Conservation (phyloP, 305 asterid genomes). For the Plantago coronopus region DNA sequence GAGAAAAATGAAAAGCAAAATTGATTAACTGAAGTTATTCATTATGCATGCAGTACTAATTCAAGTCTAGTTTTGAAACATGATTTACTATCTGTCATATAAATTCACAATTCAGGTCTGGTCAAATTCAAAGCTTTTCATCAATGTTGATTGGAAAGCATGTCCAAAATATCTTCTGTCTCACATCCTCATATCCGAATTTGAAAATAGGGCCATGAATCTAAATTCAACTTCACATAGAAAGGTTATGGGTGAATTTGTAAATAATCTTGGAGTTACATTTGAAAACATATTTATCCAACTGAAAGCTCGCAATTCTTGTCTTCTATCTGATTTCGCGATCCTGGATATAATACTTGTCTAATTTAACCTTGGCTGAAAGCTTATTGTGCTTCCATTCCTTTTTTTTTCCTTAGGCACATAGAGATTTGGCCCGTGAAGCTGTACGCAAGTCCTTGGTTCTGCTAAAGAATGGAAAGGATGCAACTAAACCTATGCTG, state of each 20-base stretch:
- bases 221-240: no score
- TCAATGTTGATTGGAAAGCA: no score
- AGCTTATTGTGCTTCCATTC: constrained; percentile 4
- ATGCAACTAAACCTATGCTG: constrained; percentile 56
- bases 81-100: no score
- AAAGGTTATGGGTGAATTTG: not conserved
- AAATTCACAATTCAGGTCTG: no score
- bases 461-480: constrained; percentile 85
- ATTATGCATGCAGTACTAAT: no score
- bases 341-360: not conserved
- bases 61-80: no score
- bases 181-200: no score
- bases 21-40: not conserved
- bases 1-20: no score
- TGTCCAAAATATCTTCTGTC: no score
- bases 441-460: constrained; percentile 92
- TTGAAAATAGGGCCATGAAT: no score
- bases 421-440: constrained; percentile 81
- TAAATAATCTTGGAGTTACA: no score
- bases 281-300: not conserved
- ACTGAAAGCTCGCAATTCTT: not conserved
- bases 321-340: not conserved
- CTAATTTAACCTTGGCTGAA: not conserved
- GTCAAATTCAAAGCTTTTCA: no score
- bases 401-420: constrained; percentile 37